Evolutionary conservation across 306 rosid genomes (phyloP), one percentile per base, ranked within the genome.

Genomic region (Spatholobus suberectus): DNA sequence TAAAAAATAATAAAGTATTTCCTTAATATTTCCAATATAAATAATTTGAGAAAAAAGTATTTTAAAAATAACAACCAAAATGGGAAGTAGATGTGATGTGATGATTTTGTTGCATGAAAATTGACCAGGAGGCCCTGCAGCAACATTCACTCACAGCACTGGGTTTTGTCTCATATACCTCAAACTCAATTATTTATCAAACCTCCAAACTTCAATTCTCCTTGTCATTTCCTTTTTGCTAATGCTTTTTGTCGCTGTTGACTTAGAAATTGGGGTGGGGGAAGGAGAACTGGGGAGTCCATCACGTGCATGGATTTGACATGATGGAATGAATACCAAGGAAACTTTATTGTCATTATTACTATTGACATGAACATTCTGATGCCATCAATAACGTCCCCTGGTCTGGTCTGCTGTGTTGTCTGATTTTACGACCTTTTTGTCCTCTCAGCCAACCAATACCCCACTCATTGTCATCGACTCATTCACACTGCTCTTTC

Each of bases 261-360:
- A 86, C 92, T 87, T 83, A 77, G 55, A 9, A 26, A 62, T 6
- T 9, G 32, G 23, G 57, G 27, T 6, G 5, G 32, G 23, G 57
- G 27, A 46, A 34, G 44, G 26, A 23, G 73, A 73, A 58, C 6
- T 54, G 35, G 70, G 82, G 80, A 77, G 81, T 46, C 43, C 15
- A 54, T 89, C 94, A 90, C 94, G 91, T 89, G 94, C 92, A 89
- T 90, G 93, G 93, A 88, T 89, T 89, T 85, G 94, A 89, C 94
- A 82, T 70, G 85, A 88, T 82, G 90, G 83, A 85, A 82, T 78
- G 75, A 79, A 83, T 75, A 44, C 81, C 85, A 37, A 88, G 73
- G 82, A 73, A 72, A 81, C 82, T 85, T 84, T 84, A 78, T 74
- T 75, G 55, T 82, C 71, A 66, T 69, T 68, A 73, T 74, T 34